Percentiles rank a stretch among this genome's conserved stretches.
Evolutionary conservation across 768 basidiomycete genomes (phyloP).

Genomic region (Lentinus tigrinus): DNA sequence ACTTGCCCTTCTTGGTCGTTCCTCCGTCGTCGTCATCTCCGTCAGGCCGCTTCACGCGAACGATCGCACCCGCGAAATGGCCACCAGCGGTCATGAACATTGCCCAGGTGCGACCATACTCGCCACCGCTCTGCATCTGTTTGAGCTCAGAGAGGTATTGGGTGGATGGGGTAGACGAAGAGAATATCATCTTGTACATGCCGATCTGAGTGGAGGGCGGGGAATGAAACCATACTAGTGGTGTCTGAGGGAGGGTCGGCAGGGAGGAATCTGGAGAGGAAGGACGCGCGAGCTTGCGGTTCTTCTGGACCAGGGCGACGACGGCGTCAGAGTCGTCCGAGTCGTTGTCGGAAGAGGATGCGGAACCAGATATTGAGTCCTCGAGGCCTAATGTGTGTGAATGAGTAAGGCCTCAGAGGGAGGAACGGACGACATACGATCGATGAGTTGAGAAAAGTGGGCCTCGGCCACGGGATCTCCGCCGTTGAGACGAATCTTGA

Average conservation of each 20-base stretch:
- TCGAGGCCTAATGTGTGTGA: conserved; percentile 54
- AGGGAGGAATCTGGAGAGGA: conserved; percentile 41
- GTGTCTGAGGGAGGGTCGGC: conserved; percentile 50
- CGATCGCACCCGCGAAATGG: conserved; percentile 94
- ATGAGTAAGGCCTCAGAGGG: neutral
- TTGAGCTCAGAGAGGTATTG: conserved; percentile 61
- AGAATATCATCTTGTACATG: conserved; percentile 77
- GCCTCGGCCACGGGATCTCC: conserved; percentile 62
- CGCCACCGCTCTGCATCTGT: conserved; percentile 55
- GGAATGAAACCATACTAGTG: conserved; percentile 89
- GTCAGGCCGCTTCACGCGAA: conserved; percentile 58
- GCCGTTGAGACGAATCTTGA: conserved; percentile 74
- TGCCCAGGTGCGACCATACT: conserved; percentile 77
- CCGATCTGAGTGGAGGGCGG: conserved; percentile 88
- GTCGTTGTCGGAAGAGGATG: conserved; percentile 60
- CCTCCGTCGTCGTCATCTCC: conserved; percentile 35
- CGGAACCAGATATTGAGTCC: conserved; percentile 91
- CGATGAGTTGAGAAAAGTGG: conserved; percentile 75
- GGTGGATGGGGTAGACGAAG: conserved; percentile 38
- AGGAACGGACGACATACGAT: conserved; percentile 53
- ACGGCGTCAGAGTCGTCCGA: conserved; percentile 68
- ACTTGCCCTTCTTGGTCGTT: conserved; percentile 37
- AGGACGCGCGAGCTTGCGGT: conserved; percentile 36
- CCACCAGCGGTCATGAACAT: conserved; percentile 97
- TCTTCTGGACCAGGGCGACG: conserved; percentile 51